A percentile compares a stretch with the other conserved stretches of the same genome.
These are phyloP conservation scores for Rubia peregrina DNA, from an alignment of 305 asterid species.

Conservation along the genomic window DNA sequence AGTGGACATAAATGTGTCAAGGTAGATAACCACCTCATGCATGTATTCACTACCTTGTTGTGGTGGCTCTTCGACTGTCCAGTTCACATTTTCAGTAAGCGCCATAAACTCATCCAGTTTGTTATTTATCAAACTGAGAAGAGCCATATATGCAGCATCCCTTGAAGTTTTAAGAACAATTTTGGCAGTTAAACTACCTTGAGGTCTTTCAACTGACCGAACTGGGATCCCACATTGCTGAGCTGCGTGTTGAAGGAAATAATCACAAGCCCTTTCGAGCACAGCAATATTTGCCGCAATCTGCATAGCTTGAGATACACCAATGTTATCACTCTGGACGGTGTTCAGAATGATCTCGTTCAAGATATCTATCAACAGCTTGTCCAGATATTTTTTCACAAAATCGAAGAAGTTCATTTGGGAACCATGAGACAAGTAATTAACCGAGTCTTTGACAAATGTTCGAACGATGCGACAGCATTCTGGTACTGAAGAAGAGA, in stretches of 20 bases:
- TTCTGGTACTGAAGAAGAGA: constrained; percentile 88
- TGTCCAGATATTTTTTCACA: constrained; percentile 66
- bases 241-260: constrained; percentile 89
- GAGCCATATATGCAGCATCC: constrained; percentile 83
- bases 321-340: constrained; percentile 49
- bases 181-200: constrained; percentile 69
- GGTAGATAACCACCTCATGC: constrained; percentile 71
- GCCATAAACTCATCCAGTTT: constrained; percentile 74
- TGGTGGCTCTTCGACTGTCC: constrained; percentile 67
- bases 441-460: constrained; percentile 77
- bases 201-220: constrained; percentile 70
- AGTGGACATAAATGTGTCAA: constrained; percentile 79
- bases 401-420: constrained; percentile 81
- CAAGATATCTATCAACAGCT: constrained; percentile 77
- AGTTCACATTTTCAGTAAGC: constrained; percentile 64
- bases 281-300: constrained; percentile 87
- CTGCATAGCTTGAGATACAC: constrained; percentile 94
- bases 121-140: constrained; percentile 55
- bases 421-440: constrained; percentile 70
- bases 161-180: constrained; percentile 76
- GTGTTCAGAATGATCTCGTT: constrained; percentile 64
- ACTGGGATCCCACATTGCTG: constrained; percentile 89
- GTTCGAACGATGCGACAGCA: constrained; percentile 78
- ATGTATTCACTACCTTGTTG: constrained; percentile 63
- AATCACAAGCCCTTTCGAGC: constrained; percentile 80